Percentiles rank a stretch among this genome's conserved stretches.
These are phyloP conservation scores for Strobilomyces confusus DNA, from an alignment of 768 basidiomycete species.

Conservation along the genomic window DNA sequence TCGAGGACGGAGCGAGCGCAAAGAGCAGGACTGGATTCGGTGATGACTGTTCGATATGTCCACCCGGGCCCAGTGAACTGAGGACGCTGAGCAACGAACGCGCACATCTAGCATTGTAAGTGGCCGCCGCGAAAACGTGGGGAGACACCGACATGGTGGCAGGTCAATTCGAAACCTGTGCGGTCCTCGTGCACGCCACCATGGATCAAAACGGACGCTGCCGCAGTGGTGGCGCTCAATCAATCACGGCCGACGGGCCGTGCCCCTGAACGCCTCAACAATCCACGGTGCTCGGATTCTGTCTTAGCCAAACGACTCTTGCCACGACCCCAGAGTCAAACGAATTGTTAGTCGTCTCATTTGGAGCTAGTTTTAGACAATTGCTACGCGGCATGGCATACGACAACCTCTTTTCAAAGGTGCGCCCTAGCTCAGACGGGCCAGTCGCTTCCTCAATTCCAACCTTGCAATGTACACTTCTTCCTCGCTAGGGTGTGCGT, in stretches of 20 bases:
- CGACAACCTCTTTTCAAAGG: neutral
- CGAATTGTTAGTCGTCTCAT: too few relatives aligned
- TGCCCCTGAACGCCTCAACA: too few relatives aligned
- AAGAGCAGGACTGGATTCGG: slow-evolving; percentile 19
- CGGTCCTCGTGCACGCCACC: too few relatives aligned
- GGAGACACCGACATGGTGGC: slow-evolving; percentile 9
- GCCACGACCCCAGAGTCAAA: too few relatives aligned
- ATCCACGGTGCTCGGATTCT: too few relatives aligned
- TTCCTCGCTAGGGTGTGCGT: slow-evolving; percentile 42
- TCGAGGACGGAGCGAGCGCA: slow-evolving; percentile 24
- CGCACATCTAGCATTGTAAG: slow-evolving; percentile 16
- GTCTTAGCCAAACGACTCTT: too few relatives aligned
- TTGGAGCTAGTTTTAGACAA: too few relatives aligned
- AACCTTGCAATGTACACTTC: slow-evolving; percentile 25
- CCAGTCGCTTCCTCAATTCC: slow-evolving; percentile 14
- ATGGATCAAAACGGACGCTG: too few relatives aligned
- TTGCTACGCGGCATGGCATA: too few relatives aligned
- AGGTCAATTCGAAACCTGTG: too few relatives aligned
- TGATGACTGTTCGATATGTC: neutral
- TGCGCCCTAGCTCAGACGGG: slow-evolving; percentile 17
- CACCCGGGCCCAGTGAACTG: slow-evolving; percentile 2
- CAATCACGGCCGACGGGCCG: too few relatives aligned
- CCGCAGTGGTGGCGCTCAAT: too few relatives aligned
- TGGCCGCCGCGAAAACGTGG: slow-evolving; percentile 14
- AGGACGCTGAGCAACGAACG: slow-evolving; percentile 13